phyloP scores from a whole-genome alignment of 2,329 filamentous ascomycete genomes.

The Lachnellula hyalina region DNA sequence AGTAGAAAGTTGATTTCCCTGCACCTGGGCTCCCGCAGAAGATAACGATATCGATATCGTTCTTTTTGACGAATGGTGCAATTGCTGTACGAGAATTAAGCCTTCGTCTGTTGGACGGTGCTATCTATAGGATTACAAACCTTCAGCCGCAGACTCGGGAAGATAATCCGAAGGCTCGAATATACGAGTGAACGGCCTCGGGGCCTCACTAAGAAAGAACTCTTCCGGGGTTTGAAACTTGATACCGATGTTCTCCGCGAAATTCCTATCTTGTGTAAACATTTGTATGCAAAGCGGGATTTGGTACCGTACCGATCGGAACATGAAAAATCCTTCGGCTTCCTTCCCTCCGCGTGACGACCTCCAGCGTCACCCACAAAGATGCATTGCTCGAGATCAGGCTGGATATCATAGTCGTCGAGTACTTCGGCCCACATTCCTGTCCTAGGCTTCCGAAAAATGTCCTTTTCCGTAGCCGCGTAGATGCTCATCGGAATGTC shows the following conservation, averaged over 20 bases:
- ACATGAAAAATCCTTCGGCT: conserved; percentile 58
- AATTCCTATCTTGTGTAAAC: conserved; percentile 50
- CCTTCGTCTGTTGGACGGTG: background rate
- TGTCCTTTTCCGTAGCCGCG: conserved; percentile 77
- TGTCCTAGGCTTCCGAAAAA: conserved; percentile 76
- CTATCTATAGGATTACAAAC: conserved; percentile 9
- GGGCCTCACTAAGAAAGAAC: conserved; percentile 68
- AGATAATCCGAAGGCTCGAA: conserved; percentile 66
- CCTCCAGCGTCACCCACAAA: conserved; percentile 87
- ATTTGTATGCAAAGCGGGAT: background rate
- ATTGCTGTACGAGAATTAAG: conserved; percentile 8
- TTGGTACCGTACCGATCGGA: conserved; percentile 42
- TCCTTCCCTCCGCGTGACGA: conserved; percentile 41
- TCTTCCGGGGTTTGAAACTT: conserved; percentile 84
- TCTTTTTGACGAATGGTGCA: conserved; percentile 45
- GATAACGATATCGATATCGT: conserved; percentile 68
- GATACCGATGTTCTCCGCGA: conserved; percentile 80
- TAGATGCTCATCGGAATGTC: conserved; percentile 76
- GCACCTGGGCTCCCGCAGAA: conserved; percentile 86
- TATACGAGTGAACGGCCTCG: conserved; percentile 59
- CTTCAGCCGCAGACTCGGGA: conserved; percentile 23
- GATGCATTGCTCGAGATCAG: conserved; percentile 64
- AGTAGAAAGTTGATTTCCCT: conserved; percentile 90
- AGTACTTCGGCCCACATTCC: conserved; percentile 81
- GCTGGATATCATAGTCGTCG: conserved; percentile 41